Percentiles rank a stretch among this genome's conserved stretches.
Conservation (phyloP, 2,329 filamentous ascomycete species). For the Fusarium vanettenii region DNA sequence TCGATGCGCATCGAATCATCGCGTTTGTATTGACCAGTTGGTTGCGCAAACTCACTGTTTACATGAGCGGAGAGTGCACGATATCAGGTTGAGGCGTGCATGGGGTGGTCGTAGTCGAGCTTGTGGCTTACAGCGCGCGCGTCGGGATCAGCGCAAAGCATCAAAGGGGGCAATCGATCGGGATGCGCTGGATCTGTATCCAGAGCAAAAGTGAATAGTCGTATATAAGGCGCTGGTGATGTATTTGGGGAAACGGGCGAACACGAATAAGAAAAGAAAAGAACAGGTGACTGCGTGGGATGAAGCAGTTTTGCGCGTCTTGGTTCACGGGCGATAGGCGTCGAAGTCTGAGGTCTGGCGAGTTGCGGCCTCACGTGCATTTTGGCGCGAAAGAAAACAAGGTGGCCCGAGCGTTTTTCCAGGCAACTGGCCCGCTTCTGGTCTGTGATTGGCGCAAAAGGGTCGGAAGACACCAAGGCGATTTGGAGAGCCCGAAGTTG, state of each 20-base stretch:
- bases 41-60: conserved; percentile 34
- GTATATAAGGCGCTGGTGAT: conserved; percentile 16
- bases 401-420: conserved; percentile 37
- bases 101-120: conserved; percentile 41
- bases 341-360: conserved; percentile 34
- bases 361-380: conserved; percentile 38
- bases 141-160: conserved; percentile 33
- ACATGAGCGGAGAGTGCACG: conserved; percentile 37
- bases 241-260: conserved; percentile 9
- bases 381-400: conserved; percentile 39
- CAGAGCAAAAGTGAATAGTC: not conserved
- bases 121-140: conserved; percentile 40
- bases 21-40: not conserved
- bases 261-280: conserved; percentile 9
- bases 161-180: conserved; percentile 8
- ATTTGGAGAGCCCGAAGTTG: conserved; percentile 29
- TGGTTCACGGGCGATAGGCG: conserved; percentile 28
- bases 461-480: conserved; percentile 12
- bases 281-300: conserved; percentile 22
- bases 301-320: conserved; percentile 39
- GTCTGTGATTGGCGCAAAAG: conserved; percentile 23
- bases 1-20: not conserved
- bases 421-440: conserved; percentile 36
- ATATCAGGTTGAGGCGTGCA: conserved; percentile 42
- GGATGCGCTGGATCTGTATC: conserved; percentile 11